Base-by-base conservation (phyloP, 2,329 filamentous ascomycete species). In the Penicillium sp. region DNA sequence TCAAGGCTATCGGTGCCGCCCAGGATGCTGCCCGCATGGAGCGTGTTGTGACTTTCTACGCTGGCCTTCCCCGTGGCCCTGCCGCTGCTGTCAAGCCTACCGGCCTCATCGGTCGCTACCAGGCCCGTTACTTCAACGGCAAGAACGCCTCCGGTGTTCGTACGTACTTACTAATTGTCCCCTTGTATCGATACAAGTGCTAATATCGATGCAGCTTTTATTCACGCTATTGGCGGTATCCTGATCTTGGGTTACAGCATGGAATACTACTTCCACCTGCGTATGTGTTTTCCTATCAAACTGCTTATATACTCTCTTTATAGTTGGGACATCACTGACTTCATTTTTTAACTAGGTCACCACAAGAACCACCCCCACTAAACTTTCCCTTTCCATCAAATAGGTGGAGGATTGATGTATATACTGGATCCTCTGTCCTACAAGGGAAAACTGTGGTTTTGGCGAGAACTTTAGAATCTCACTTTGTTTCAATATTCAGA, bases 351-450 rank as follows among this genome's bases (percentile, higher is more conserved):
- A 50, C 52, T 68, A 99, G 94, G 94, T 71, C 93, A 99, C 86
- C 93, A 97, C 89, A 99, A 99, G 90, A 97, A 99, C 89, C 95
- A 99, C 79, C 90, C 91, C 70, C 94, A 99, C 84, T 99, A 95
- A 82, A 73, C 59, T 57, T 61, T 55, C 58, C 33, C 37, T 45
- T 53, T 57, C 47, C 60, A 56, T 55, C 51, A 33, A 61, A 55
- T 50, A 56, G 60, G 61, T 50, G 65, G 66, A 65, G 65, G 67
- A 67, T 64, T 61, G 65, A 68, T 76, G 73, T 75, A 76, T 69
- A 76, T 74, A 75, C 69, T 69, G 64, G 65, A 58, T 65, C 56
- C 59, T 61, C 67, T 61, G 60, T 58, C 61, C 65, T 66, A 70
- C 55, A 62, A 65, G 62, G 58, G 61, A 67, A 64, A 66, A 62